phyloP scores from a whole-genome alignment of 148 eudicot species.

The Fagopyrum esculentum region DNA sequence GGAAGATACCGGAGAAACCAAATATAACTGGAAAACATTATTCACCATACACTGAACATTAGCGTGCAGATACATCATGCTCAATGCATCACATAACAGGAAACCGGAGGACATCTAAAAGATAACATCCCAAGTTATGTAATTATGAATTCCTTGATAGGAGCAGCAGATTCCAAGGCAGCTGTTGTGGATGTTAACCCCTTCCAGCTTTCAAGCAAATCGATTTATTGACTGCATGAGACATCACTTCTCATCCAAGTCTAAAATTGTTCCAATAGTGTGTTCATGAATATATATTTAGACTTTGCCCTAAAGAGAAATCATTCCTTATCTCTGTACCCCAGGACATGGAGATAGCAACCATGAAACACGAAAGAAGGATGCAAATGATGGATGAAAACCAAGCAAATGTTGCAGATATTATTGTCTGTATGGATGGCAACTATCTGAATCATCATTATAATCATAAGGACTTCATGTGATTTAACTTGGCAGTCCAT shows the following conservation, averaged over 20 bases:
- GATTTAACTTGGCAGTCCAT: not conserved
- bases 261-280: not conserved
- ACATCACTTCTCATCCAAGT: not conserved
- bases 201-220: not conserved
- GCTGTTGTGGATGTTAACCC: not conserved
- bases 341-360: not conserved
- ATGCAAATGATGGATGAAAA: not conserved
- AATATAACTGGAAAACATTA: not conserved
- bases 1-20: not conserved
- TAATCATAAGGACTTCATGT: not conserved
- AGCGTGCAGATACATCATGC: not conserved
- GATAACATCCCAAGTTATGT: not conserved
- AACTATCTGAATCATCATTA: not conserved
- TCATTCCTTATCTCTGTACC: not conserved
- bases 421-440: not conserved
- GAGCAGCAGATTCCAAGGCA: not conserved
- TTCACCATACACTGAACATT: not conserved
- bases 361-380: not conserved
- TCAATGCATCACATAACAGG: not conserved
- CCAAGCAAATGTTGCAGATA: not conserved
- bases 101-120: not conserved
- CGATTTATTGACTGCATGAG: not conserved
- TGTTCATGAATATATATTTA: not conserved
- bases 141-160: not conserved
- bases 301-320: not conserved